A percentile compares a stretch with the other conserved stretches of the same genome.
Conservation (phyloP, 345 rosid genomes). For the Aurinia saxatilis region DNA sequence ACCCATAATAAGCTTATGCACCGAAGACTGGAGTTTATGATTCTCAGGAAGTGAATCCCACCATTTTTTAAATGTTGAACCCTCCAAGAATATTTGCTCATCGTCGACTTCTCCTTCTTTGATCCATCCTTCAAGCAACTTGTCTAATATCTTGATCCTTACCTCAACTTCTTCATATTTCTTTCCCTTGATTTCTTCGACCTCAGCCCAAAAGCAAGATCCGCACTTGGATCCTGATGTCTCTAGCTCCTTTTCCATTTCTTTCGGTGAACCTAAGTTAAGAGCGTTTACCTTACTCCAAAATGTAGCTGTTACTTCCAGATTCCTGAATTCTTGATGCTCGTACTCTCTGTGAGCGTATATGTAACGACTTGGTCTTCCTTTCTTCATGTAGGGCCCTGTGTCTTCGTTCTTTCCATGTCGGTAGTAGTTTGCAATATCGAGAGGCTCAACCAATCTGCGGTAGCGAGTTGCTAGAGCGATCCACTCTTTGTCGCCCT, state of each 20-base stretch:
- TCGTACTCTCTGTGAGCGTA: conserved; percentile 62
- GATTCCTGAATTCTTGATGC: conserved; percentile 22
- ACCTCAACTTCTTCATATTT: conserved; percentile 3
- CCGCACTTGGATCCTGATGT: conserved; percentile 12
- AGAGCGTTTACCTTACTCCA: conserved; percentile 1
- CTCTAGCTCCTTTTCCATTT: neutral
- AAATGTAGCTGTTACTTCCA: neutral
- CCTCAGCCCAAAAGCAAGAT: conserved; percentile 78
- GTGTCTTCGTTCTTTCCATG: conserved; percentile 76
- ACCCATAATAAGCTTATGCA: neutral
- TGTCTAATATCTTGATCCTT: conserved; percentile 15
- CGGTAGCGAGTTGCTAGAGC: conserved; percentile 43
- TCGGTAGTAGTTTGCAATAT: conserved; percentile 67
- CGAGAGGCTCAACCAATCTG: conserved; percentile 64
- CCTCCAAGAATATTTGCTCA: conserved; percentile 36
- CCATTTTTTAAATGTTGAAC: conserved; percentile 45
- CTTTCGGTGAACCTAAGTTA: neutral
- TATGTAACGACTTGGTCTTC: conserved; percentile 64
- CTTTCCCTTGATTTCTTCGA: conserved; percentile 53
- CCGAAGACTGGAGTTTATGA: conserved; percentile 14
- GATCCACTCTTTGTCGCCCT: conserved; percentile 35
- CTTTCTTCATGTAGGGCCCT: conserved; percentile 50
- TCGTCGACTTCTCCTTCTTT: neutral
- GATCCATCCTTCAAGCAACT: conserved; percentile 31
- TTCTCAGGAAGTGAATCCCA: conserved; percentile 32